These are phyloP conservation scores for Eimeria necatrix DNA, from an alignment of 169 alveolate species.

Conservation along the genomic window DNA sequence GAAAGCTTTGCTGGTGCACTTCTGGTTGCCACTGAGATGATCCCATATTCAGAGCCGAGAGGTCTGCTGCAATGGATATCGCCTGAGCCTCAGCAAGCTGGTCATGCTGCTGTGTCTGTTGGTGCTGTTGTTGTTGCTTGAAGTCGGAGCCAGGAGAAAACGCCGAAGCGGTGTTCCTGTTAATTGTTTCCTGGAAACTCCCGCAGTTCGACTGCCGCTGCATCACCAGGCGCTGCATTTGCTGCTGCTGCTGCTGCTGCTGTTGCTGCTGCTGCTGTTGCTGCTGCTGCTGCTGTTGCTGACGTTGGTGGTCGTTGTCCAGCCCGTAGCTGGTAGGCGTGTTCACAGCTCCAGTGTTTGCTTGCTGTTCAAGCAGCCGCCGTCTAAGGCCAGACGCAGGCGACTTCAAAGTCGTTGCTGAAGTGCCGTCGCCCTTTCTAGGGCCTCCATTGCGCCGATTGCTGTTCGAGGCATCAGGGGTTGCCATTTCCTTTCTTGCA, in stretches of 20 bases:
- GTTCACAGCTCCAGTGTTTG: too few relatives aligned
- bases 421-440: background rate
- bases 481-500: background rate
- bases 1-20: too few relatives aligned
- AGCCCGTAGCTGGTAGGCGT: too few relatives aligned
- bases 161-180: background rate
- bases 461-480: slow-evolving; percentile 4
- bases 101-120: background rate
- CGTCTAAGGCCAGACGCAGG: too few relatives aligned
- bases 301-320: background rate
- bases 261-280: slow-evolving; percentile 25
- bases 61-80: too few relatives aligned
- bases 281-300: slow-evolving; percentile 22
- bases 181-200: background rate
- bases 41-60: too few relatives aligned
- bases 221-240: background rate
- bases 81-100: too few relatives aligned
- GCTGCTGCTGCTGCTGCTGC: background rate
- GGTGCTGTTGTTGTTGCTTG: slow-evolving; percentile 11
- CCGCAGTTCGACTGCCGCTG: background rate
- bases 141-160: background rate
- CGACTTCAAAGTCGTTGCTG: too few relatives aligned
- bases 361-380: too few relatives aligned
- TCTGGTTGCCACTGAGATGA: too few relatives aligned
- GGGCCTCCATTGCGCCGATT: background rate